Evolutionary conservation across 2,329 filamentous ascomycete genomes (phyloP), one percentile per base, ranked within the genome.

Genomic region (Ramularia endophylla): DNA sequence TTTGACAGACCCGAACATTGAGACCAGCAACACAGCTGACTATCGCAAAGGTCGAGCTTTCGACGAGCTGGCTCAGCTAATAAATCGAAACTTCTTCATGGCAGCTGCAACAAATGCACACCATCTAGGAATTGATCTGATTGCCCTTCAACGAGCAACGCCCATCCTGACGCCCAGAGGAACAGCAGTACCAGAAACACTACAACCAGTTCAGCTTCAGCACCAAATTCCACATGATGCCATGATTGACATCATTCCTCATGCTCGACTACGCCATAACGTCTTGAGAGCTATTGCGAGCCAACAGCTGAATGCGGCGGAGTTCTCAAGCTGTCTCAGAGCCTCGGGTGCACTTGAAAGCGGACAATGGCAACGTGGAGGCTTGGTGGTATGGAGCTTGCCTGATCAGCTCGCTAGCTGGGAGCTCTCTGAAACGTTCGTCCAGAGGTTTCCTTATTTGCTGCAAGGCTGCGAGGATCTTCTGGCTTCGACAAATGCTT

Each of bases 401-500:
- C 65, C 68, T 8, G 70, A 67, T 59, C 44, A 57, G 19, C 41
- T 59, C 2, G 43, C 53, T 4, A 65, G 62, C 29, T 71, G 68
- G 69, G 69, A 72, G 50, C 48, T 70, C 3, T 68, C 61, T 0
- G 59, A 64, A 37, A 54, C 56, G 2, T 71, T 71, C 48, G 49
- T 62, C 37, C 47, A 48, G 19, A 60, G 57, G 36, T 73, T 64
- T 62, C 56, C 55, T 4, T 67, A 59, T 39, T 51, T 71, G 17
- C 44, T 72, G 5, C 43, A 53, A 18, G 66, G 64, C 7, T 73
- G 69, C 43, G 48, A 55, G 28, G 60, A 68, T 35, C 41, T 68
- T 22, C 36, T 65, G 4, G 50, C 50, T 16, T 59, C 59, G 13
- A 71, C 67, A 5, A 69, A 72, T 51, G 41, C 51, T 15, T 71